A percentile compares a stretch with the other conserved stretches of the same genome.
These are phyloP conservation scores for Coemansia sp. DNA, from an alignment of 192 early-diverging fungal genomes.

Conservation along the genomic window DNA sequence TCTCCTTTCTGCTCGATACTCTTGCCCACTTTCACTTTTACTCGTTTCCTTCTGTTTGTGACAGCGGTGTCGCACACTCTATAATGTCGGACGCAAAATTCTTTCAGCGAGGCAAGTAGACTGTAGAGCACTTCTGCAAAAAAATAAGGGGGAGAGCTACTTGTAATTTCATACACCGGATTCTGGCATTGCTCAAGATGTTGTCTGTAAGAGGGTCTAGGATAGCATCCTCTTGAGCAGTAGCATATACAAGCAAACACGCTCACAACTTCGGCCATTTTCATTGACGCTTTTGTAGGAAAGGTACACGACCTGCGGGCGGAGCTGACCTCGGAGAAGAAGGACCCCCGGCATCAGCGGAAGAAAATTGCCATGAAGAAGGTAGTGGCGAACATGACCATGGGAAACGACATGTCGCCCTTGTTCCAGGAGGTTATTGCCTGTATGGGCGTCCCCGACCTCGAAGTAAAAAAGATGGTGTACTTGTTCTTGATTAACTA, in stretches of 20 bases:
- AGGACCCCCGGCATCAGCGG: conserved; percentile 77
- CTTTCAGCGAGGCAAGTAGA: conserved; percentile 72
- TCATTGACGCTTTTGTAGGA: conserved; percentile 56
- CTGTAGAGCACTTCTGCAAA: background rate
- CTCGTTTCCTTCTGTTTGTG: conserved; percentile 1
- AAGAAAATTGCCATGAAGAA: conserved; percentile 90
- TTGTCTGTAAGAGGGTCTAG: background rate
- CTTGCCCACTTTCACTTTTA: background rate
- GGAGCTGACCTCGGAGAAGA: conserved; percentile 86
- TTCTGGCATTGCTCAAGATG: conserved; percentile 7
- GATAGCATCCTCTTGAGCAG: background rate
- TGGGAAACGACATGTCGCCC: conserved; percentile 99
- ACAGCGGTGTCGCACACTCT: background rate
- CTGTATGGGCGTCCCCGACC: conserved; percentile 87
- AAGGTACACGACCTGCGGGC: conserved; percentile 89
- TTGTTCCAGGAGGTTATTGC: conserved; percentile 91
- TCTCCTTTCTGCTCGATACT: background rate
- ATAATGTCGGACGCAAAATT: conserved; percentile 79
- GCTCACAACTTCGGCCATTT: background rate
- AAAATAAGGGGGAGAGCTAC: background rate
- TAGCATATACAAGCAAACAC: background rate
- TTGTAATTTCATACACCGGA: background rate
- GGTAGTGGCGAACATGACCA: conserved; percentile 99
- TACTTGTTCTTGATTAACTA: conserved; percentile 98
- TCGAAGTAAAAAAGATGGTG: conserved; percentile 90